Percentiles rank a stretch among this genome's conserved stretches.
Conservation (phyloP, 306 rosid species). For the Geum urbanum region DNA sequence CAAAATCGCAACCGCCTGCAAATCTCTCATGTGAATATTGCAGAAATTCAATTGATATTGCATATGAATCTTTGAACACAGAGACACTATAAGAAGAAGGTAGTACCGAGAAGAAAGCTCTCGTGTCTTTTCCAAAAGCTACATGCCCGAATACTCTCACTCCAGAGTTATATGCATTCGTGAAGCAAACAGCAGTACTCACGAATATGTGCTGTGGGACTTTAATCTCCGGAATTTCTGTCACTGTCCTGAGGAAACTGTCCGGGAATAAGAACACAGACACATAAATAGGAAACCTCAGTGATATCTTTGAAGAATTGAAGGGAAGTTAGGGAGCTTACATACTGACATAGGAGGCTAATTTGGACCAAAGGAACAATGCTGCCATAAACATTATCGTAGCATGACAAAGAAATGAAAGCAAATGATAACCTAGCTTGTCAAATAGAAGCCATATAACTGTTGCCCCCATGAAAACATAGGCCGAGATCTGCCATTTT, state of each 20-base stretch:
- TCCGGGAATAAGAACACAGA: constrained; percentile 5
- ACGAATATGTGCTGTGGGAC: constrained; percentile 36
- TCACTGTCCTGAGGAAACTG: constrained; percentile 35
- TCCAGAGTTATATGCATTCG: constrained; percentile 25
- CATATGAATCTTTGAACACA: not conserved
- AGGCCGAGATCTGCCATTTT: constrained; percentile 36
- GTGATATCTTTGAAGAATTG: not conserved
- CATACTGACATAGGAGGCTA: constrained; percentile 34
- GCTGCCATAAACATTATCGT: constrained; percentile 30
- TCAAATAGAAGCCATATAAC: constrained; percentile 43
- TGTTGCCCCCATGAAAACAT: constrained; percentile 39
- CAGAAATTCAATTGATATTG: constrained; percentile 8
- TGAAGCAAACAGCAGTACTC: constrained; percentile 33
- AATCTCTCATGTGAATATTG: constrained; percentile 24
- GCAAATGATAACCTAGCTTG: constrained; percentile 46
- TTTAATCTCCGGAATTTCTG: constrained; percentile 29
- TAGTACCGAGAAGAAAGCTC: constrained; percentile 41
- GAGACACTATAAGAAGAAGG: constrained; percentile 14
- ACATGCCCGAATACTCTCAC: constrained; percentile 31
- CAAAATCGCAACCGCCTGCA: constrained; percentile 42
- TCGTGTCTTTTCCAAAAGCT: constrained; percentile 40
- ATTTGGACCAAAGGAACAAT: constrained; percentile 43
- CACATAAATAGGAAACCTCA: not conserved
- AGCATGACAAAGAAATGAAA: constrained; percentile 46
- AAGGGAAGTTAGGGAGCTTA: constrained; percentile 27